Base-by-base conservation (phyloP, 2,329 filamentous ascomycete genomes). In the Sporothrix humicola region DNA sequence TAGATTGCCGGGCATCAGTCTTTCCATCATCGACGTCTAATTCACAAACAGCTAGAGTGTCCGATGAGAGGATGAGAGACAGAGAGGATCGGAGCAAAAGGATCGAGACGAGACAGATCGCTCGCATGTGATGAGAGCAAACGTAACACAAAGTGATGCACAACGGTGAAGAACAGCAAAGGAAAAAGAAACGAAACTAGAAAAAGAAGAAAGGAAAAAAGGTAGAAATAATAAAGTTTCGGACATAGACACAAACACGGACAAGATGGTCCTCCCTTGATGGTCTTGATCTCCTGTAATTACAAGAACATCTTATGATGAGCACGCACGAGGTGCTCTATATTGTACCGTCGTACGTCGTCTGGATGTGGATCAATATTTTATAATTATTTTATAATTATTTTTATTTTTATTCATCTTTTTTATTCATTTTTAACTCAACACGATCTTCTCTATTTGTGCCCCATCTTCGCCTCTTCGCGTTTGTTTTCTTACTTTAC, bases 261-360 rank as follows among this genome's bases (percentile, higher is more conserved):
- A 56, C 20, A 56, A 56, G 52, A 56, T 56, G 52, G n/a, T 26
- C 52, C 52, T 56, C 52, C 52, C 52, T 54, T 54, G 52, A 54
- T 54, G 52, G 52, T 20, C 52, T 9, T n/a, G 9, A 20, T 8
- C 52, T 23, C 52, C 52, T 54, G 17, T 20, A 54, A 54, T 54
- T 23, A 20, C 17, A 9, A 12, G 2, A 23, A 26, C 9, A 26
- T 37, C 31, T 37, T 7, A 37, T 37, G 31, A 37, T 7, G 31
- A 37, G 31, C 31, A 37, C 31, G 31, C 7, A 37, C 31, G 4
- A 7, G 4, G 31, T 37, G 31, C 20, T 56, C 52, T 54, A 10
- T 12, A 26, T 26, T 26, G 23, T 26, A 26, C 23, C 23, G 20
- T 8, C 52, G 12, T 23, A 56, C 52, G 20, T 4, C 52, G 8